phyloP scores from a whole-genome alignment of 140 eudicot species.

The Cichorium intybus region DNA sequence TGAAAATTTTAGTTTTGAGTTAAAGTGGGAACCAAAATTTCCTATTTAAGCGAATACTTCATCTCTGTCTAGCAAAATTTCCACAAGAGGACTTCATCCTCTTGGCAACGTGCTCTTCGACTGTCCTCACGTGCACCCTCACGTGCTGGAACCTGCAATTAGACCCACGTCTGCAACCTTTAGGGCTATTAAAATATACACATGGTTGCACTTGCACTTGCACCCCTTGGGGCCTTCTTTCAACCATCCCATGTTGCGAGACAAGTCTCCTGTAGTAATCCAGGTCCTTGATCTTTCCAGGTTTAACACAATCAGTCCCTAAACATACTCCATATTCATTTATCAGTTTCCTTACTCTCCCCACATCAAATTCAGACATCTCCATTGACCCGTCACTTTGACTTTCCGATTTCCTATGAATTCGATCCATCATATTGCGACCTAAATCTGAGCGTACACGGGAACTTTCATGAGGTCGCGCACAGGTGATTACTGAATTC shows the following conservation, averaged over 20 bases:
- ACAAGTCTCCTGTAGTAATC: constrained; percentile 19
- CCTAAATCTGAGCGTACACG: too few species aligned
- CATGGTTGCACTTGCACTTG: constrained; percentile 7
- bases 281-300: constrained; percentile 7
- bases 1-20: too few species aligned
- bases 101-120: constrained; percentile 13
- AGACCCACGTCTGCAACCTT: constrained; percentile 31
- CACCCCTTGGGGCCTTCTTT: not conserved
- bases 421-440: not conserved
- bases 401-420: not conserved
- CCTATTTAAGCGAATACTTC: not conserved
- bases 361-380: constrained; percentile 3
- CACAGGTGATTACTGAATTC: too few species aligned
- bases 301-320: not conserved
- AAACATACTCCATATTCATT: constrained; percentile 14
- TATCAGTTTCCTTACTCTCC: constrained; percentile 15
- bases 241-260: constrained; percentile 11
- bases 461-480: constrained; percentile 9
- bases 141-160: constrained; percentile 25
- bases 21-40: not conserved
- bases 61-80: constrained; percentile 16
- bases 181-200: constrained; percentile 15
- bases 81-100: constrained; percentile 15
- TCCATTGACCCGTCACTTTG: not conserved
- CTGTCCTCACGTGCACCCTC: constrained; percentile 1